Evolutionary conservation across 169 alveolate genomes (phyloP), one percentile per base, ranked within the genome.

Genomic region (Plasmodium knowlesi): DNA sequence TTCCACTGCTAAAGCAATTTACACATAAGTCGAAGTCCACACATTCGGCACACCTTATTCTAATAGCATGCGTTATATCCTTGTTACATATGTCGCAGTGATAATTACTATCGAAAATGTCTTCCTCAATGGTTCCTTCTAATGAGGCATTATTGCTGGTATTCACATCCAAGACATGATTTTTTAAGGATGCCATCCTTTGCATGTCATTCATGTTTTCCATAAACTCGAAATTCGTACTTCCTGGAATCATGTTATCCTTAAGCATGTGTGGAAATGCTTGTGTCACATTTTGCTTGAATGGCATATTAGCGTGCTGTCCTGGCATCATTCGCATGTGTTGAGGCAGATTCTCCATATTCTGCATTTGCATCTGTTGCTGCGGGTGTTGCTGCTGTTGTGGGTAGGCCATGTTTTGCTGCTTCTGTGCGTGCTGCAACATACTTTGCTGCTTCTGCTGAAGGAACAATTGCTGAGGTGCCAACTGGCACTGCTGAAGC

Each of bases 1-100:
- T 97, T 39, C 99, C 99, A 53, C 95, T 93, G 76, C 98, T 96
- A 82, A 98, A 98, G 57, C 99, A 98, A 50, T 96, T 95, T 50
- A 98, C 96, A 82, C 99, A 98, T 19, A 96, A 50, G 92, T 98
- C 97, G 80, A 97, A 97, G 53, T 97, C 98, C 22, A 92, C 88
- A 96, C 99, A 98, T 79, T 98, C 99, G 6, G 99, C 99, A 93
- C 99, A 98, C 32, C 97, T 90, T 76, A 98, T 98, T 74, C 96
- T 97, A 28, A 96, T 96, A 2, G 95, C 94, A 78, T 96, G 90
- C 12, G 97, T 93, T 74, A 96, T 95, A 79, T 95, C 96, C 84
- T 95, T 93, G 30, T 96, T 94, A 92, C 97, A 96, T 4, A 96
- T 95, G 88, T 95, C 96, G 88, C 97, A 96, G 85, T 96, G 97